Base-by-base conservation (phyloP, 805 yeast genomes). In the Saccharomycopsis selenospora region DNA sequence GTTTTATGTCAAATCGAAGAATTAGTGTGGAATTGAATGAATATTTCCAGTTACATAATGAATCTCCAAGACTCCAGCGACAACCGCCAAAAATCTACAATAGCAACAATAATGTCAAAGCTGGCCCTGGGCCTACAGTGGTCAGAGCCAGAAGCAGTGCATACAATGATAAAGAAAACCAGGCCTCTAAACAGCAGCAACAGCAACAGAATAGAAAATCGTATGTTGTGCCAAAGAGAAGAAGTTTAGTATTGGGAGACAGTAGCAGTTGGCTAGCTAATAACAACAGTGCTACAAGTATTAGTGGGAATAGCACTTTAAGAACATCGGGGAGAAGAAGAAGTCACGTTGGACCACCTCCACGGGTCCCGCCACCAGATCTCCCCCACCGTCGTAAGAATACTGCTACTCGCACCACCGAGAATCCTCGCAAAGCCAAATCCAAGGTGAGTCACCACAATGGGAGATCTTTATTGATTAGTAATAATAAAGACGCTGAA, bases 21-120 rank as follows among this genome's bases (percentile, higher is more conserved):
- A 33, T 33, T 6, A 33, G 38, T 20, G 6, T 33, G 38, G 38
- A 33, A 14, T 33, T 33, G 38, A 33, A 33, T 20, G 38, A 33
- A 33, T 33, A 33, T 20, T 33, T 33, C 38, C 38, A 33, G 38
- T 14, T 33, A 14, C 38, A 33, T 10, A 33, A 33, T 10, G 38
- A 33, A 33, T 14, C 20, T 14, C 38, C 38, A 7, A 17, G 38
- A 20, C 4, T 33, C 4, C 38, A 33, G 38, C 38, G 38, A 33
- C n/a, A 33, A 33, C 38, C 38, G n/a, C 38, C n/a, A n/a, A n/a
- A n/a, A 33, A 20, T 14, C 38, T 14, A 20, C 38, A 33, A 20
- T 5, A 7, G 18, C 38, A 33, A 20, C 38, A 33, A 20, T 10
- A 10, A 28, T 10, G 10, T 14, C n/a, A 10, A 17, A 33, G 38